A percentile compares a stretch with the other conserved stretches of the same genome.
These are phyloP conservation scores for Ophiostoma tasmaniense DNA, from an alignment of 2,329 filamentous ascomycete genomes.

Conservation along the genomic window DNA sequence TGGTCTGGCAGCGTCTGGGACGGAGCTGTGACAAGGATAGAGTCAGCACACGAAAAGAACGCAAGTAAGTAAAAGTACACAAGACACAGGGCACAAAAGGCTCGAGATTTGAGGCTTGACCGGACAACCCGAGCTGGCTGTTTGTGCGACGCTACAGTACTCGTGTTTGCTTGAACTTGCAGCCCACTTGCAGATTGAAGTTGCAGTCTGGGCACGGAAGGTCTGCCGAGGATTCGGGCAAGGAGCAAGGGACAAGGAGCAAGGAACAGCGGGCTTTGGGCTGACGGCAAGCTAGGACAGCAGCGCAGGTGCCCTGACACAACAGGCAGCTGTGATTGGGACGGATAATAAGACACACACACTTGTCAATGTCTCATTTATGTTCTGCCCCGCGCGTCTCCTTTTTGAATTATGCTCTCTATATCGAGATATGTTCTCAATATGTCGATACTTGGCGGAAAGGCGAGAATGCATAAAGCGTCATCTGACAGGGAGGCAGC, in stretches of 20 bases:
- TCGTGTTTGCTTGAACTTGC: not conserved
- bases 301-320: not conserved
- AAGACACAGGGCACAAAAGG: too few species aligned
- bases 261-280: not conserved
- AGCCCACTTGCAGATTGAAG: too few species aligned
- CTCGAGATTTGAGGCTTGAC: not conserved
- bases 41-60: constrained; percentile 8
- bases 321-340: not conserved
- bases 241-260: too few species aligned
- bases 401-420: not conserved
- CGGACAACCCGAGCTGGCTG: not conserved
- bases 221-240: not conserved
- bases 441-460: not conserved
- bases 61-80: not conserved
- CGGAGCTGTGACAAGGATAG: constrained; percentile 37
- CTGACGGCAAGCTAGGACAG: not conserved
- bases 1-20: constrained; percentile 52
- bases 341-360: not conserved
- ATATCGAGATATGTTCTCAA: not conserved
- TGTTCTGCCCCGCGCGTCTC: not conserved
- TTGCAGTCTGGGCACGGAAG: not conserved
- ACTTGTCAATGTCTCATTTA: not conserved
- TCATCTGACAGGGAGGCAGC: not conserved
- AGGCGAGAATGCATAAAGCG: not conserved
- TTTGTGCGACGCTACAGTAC: not conserved